Evolutionary conservation across 768 basidiomycete species (phyloP).

Genomic region (Leccinum fibrillosum): DNA sequence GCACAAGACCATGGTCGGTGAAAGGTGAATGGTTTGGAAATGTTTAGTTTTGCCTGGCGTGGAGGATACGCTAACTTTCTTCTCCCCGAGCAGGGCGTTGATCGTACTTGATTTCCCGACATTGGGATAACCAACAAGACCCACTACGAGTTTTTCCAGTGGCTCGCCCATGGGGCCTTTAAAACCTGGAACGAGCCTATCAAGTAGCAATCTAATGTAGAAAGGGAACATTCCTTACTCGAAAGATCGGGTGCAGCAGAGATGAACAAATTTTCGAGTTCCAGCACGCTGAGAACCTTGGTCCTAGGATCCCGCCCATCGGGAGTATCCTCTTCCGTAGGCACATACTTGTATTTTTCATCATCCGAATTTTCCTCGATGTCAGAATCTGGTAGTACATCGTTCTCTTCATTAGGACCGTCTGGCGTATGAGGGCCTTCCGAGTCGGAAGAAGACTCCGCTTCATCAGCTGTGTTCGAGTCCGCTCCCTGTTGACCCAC

Average conservation of each 20-base stretch:
- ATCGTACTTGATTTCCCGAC: conserved; percentile 99
- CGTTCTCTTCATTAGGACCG: conserved; percentile 29
- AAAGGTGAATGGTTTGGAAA: conserved; percentile 97
- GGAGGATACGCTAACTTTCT: conserved; percentile 96
- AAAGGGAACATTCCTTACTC: conserved; percentile 41
- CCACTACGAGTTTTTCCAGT: conserved; percentile 69
- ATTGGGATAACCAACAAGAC: conserved; percentile 97
- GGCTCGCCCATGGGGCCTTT: conserved; percentile 51
- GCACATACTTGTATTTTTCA: conserved; percentile 46
- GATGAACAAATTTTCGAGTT: conserved; percentile 83
- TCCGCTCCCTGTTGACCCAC: background rate
- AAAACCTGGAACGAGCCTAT: conserved; percentile 50
- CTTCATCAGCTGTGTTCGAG: conserved; percentile 3
- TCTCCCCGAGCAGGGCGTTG: conserved; percentile 92
- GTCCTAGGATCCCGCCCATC: conserved; percentile 62
- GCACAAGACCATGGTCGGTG: conserved; percentile 80
- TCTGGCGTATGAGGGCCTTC: conserved; percentile 26
- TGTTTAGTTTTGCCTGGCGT: conserved; percentile 99
- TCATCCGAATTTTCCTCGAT: conserved; percentile 30
- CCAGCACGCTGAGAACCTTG: conserved; percentile 77
- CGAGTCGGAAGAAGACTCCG: conserved; percentile 33
- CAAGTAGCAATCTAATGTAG: background rate
- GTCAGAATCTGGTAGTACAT: conserved; percentile 25
- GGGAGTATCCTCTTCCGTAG: conserved; percentile 51
- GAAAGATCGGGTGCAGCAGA: conserved; percentile 67